Evolutionary conservation across 2,329 filamentous ascomycete genomes (phyloP).

Genomic region (Diaporthe sp.): DNA sequence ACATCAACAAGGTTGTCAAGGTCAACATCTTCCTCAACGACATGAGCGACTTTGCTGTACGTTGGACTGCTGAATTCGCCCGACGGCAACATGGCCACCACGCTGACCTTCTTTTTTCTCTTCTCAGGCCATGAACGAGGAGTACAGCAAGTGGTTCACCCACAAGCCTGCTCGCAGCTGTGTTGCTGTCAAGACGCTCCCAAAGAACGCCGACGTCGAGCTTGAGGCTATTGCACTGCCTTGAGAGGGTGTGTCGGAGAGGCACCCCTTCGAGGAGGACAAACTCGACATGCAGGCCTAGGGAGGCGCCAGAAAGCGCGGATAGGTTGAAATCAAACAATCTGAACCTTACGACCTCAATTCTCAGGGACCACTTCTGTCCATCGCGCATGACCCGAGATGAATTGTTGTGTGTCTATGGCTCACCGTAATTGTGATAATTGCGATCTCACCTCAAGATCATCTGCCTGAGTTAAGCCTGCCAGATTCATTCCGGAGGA

Average conservation of each 20-base stretch:
- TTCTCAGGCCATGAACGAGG: conserved; percentile 81
- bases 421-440: not conserved
- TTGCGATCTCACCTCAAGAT: not conserved
- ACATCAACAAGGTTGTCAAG: conserved; percentile 87
- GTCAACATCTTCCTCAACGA: conserved; percentile 91
- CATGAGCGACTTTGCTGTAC: conserved; percentile 86
- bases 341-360: not conserved
- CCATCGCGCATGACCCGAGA: not conserved
- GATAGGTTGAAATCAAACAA: conserved; percentile 8
- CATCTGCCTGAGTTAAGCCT: not conserved
- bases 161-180: conserved; percentile 92
- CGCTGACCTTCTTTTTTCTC: not conserved
- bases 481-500: not conserved
- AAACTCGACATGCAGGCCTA: not conserved
- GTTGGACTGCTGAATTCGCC: conserved; percentile 43
- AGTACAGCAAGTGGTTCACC: conserved; percentile 86
- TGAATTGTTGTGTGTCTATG: not conserved
- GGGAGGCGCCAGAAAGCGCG: not conserved
- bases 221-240: conserved; percentile 89
- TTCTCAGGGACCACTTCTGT: not conserved
- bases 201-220: conserved; percentile 88
- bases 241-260: conserved; percentile 50
- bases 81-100: too few relatives aligned
- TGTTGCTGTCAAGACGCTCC: conserved; percentile 90
- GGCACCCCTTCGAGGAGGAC: too few relatives aligned